These are phyloP conservation scores for Globisporangium nagaii DNA, from an alignment of 352 stramenopile genomes.

Conservation along the genomic window DNA sequence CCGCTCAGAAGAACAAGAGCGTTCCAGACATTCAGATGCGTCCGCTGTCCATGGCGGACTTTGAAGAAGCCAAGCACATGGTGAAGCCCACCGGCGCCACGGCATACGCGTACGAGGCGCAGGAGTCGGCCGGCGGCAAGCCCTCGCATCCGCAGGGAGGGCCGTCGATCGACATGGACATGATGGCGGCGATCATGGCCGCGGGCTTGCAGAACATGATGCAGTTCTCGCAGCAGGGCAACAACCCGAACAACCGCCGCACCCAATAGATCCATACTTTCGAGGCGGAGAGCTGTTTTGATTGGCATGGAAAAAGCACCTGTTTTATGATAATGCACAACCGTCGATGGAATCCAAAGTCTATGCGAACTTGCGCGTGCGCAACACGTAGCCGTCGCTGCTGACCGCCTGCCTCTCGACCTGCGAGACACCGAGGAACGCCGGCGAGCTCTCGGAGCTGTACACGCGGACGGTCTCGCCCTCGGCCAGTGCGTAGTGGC, in stretches of 20 bases:
- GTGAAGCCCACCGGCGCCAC: constrained; percentile 78
- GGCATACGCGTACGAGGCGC: constrained; percentile 76
- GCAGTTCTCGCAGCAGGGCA: constrained; percentile 29
- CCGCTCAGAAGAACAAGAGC: constrained; percentile 18
- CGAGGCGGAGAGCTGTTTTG: too few species aligned
- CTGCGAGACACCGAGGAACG: constrained; percentile 55
- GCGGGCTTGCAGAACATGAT: constrained; percentile 82
- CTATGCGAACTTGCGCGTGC: constrained; percentile 62
- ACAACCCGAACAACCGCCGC: constrained; percentile 13
- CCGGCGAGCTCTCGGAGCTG: constrained; percentile 13
- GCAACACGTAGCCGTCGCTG: constrained; percentile 38
- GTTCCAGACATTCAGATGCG: constrained; percentile 43
- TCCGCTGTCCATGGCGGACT: constrained; percentile 72
- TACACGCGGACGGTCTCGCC: constrained; percentile 55
- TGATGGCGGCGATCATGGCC: constrained; percentile 81
- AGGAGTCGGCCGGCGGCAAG: constrained; percentile 17
- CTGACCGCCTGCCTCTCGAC: constrained; percentile 26
- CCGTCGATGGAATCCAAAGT: background rate
- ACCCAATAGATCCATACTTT: too few species aligned
- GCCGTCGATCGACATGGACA: constrained; percentile 67
- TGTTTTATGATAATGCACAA: too few species aligned
- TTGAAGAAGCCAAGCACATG: constrained; percentile 82
- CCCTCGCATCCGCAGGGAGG: constrained; percentile 12
- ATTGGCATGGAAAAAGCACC: too few species aligned
- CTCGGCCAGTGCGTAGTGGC: constrained; percentile 17